Base-by-base conservation (phyloP, 2,329 filamentous ascomycete species). In the Venturia oleaginea region DNA sequence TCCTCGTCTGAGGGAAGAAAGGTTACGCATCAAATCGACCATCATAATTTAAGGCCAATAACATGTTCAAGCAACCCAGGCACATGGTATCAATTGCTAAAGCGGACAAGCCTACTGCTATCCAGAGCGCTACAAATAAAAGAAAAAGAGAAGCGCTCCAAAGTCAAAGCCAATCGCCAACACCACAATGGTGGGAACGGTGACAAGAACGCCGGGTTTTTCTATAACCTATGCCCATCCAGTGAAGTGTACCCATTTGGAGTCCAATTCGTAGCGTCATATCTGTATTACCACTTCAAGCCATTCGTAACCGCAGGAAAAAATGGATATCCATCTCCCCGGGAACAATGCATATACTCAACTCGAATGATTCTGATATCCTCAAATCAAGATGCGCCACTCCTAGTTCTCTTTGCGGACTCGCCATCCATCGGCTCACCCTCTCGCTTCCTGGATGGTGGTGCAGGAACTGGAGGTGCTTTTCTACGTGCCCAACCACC, bases 401-500 rank as follows among this genome's bases (percentile, higher is more conserved):
- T 65, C 30, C 64, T 60, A 30, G 60, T 65, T n/a, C 64, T 13
- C 64, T 64, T 65, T 22, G 62, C 57, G 68, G 68, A 1, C 22
- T 55, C 62, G 13, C 30, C 30, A n/a, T 40, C 59, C 59, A 79
- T 68, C 24, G 71, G 64, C 27, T 78, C 77, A 34, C 75, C 79
- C 46, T 75, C 71, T 67, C 77, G 78, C 75, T 80, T 83, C 66
- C 69, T n/a, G 73, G 71, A 69, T 13, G 61, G 8, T 17, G 75
- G 67, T 73, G 77, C 71, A 69, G 75, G 13, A 24, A 22, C 46
- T 15, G 46, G 22, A 6, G 22, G 46, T 27, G 46, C 77, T 79
- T 91, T 91, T 69, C 84, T 84, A 65, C 86, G 84, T 67, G 79
- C 83, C 87, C 87, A 91, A 46, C 80, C 80, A 69, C 89, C 86